Evolutionary conservation across 1,284 basidiomycete species (phyloP).

Genomic region (Gomphus bonarii): DNA sequence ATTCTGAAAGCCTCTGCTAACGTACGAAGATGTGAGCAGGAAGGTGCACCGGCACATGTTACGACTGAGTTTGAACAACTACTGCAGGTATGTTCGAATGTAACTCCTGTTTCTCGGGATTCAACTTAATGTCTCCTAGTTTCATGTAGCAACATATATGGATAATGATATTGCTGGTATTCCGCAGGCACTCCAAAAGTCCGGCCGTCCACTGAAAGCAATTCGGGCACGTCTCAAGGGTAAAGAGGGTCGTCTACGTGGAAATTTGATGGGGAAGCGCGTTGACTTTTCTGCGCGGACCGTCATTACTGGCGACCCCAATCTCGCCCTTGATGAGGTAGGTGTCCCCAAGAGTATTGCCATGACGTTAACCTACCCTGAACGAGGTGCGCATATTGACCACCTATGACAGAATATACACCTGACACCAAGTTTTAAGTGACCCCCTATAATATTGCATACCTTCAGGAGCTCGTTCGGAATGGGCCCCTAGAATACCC

Average conservation of each 20-base stretch:
- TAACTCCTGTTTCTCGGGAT: conserved; percentile 4
- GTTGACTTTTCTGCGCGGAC: conserved; percentile 99
- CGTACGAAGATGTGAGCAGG: conserved; percentile 88
- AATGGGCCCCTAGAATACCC: conserved; percentile 96
- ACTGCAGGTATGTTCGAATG: conserved; percentile 54
- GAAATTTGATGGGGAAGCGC: conserved; percentile 99
- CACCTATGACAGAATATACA: background rate
- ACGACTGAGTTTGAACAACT: conserved; percentile 95
- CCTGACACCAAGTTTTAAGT: conserved; percentile 37
- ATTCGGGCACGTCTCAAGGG: conserved; percentile 98
- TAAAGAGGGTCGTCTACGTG: conserved; percentile 96
- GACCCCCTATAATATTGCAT: conserved; percentile 94
- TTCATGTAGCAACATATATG: conserved; percentile 99
- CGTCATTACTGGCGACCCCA: conserved; percentile 98
- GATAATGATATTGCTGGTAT: conserved; percentile 99
- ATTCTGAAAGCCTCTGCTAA: conserved; percentile 95
- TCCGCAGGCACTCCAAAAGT: conserved; percentile 95
- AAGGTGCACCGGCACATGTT: conserved; percentile 94
- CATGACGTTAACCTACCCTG: conserved; percentile 96
- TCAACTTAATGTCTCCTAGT: conserved; percentile 34
- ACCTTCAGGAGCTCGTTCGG: conserved; percentile 92
- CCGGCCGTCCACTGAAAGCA: conserved; percentile 95
- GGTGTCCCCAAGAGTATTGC: conserved; percentile 97
- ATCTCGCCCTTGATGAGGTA: conserved; percentile 93
- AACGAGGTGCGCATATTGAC: conserved; percentile 57